Conservation (phyloP, 2,329 filamentous ascomycete genomes). For the Xylaria sp. region DNA sequence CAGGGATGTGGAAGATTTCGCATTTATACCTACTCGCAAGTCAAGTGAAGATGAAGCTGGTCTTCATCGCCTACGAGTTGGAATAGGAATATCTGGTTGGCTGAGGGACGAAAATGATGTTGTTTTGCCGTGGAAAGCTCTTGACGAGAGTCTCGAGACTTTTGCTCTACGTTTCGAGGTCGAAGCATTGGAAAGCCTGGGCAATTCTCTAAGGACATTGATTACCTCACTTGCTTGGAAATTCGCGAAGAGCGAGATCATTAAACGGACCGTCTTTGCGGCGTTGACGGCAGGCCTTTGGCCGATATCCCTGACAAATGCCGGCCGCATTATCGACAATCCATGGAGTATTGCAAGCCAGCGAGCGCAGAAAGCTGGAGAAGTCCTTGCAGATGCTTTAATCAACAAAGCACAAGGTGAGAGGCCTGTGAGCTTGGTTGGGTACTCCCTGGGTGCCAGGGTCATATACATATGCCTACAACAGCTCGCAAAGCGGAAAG, state of each 20-base stretch:
- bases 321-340: slow-evolving; percentile 81
- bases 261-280: slow-evolving; percentile 62
- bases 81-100: slow-evolving; percentile 87
- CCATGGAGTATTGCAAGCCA: slow-evolving; percentile 81
- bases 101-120: slow-evolving; percentile 77
- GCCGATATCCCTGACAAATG: slow-evolving; percentile 71
- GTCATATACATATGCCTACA: slow-evolving; percentile 85
- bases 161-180: slow-evolving; percentile 89
- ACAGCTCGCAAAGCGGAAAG: slow-evolving; percentile 77
- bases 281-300: slow-evolving; percentile 69
- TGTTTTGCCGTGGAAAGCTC: slow-evolving; percentile 78
- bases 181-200: slow-evolving; percentile 79
- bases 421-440: slow-evolving; percentile 80
- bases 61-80: slow-evolving; percentile 77
- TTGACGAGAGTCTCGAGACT: slow-evolving; percentile 75
- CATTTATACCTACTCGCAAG: slow-evolving; percentile 76
- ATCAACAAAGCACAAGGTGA: slow-evolving; percentile 87
- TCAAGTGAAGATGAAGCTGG: slow-evolving; percentile 57
- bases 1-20: slow-evolving; percentile 88
- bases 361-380: slow-evolving; percentile 77
- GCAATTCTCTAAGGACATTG: slow-evolving; percentile 79
- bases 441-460: slow-evolving; percentile 83
- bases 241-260: slow-evolving; percentile 68
- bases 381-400: slow-evolving; percentile 80
- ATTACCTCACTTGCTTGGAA: slow-evolving; percentile 86